phyloP scores from a whole-genome alignment of 129 eudicot genomes.

The Escallonia rubra region DNA sequence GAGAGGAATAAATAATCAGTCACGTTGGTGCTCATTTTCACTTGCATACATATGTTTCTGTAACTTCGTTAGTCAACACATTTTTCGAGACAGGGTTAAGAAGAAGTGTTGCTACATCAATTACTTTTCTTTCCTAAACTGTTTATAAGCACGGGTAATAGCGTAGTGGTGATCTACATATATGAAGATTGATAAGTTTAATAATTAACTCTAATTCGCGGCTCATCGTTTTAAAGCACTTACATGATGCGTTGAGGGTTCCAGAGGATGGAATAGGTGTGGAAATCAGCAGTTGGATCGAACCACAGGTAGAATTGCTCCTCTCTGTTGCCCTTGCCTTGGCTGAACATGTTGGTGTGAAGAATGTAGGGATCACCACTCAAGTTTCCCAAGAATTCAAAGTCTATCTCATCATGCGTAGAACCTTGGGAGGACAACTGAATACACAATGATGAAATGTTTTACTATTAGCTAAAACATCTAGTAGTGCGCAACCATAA shows the following conservation, averaged over 20 bases:
- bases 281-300: constrained; percentile 69
- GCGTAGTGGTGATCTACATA: too few relatives aligned
- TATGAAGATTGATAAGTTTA: too few relatives aligned
- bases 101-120: too few relatives aligned
- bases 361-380: constrained; percentile 58
- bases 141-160: too few relatives aligned
- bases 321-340: constrained; percentile 61
- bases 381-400: constrained; percentile 58
- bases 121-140: too few relatives aligned
- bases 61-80: too few relatives aligned
- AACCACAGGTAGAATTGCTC: constrained; percentile 67
- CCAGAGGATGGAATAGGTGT: constrained; percentile 64
- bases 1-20: neutral
- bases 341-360: constrained; percentile 62
- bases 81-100: too few relatives aligned
- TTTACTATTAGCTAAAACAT: neutral
- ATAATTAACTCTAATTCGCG: too few relatives aligned
- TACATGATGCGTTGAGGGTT: constrained; percentile 57
- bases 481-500: neutral
- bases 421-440: constrained; percentile 64
- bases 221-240: constrained; percentile 4
- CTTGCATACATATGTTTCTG: too few relatives aligned
- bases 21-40: too few relatives aligned
- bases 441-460: neutral
- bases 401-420: constrained; percentile 53